Evolutionary conservation across 352 stramenopile genomes (phyloP).

Genomic region (Pythium brachiatum): DNA sequence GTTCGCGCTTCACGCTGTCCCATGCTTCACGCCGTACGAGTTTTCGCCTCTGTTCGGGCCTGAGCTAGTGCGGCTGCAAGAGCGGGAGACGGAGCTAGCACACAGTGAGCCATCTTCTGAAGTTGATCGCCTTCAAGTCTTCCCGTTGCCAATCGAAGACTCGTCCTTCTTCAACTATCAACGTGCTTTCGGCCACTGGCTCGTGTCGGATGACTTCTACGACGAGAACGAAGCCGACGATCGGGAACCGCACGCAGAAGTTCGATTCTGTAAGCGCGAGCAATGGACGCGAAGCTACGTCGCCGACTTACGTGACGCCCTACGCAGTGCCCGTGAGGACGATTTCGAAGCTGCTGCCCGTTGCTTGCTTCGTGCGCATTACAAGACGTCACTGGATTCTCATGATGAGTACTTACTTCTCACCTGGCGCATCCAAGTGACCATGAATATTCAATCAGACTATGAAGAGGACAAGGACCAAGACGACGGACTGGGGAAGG

Average conservation of each 20-base stretch:
- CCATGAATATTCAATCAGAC: conserved; percentile 7
- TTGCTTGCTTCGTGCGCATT: conserved; percentile 44
- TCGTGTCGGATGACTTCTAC: not conserved
- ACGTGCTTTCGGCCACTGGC: conserved; percentile 28
- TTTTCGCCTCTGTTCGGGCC: conserved; percentile 31
- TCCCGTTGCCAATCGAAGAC: conserved; percentile 36
- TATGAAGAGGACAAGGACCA: conserved; percentile 3
- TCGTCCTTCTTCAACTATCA: conserved; percentile 40
- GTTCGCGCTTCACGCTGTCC: conserved; percentile 42
- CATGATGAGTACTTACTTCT: conserved; percentile 50
- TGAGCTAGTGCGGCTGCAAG: conserved; percentile 22
- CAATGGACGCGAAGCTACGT: conserved; percentile 22
- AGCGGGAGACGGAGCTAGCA: conserved; percentile 4
- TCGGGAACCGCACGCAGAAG: not conserved
- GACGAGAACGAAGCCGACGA: conserved; percentile 19
- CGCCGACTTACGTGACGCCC: conserved; percentile 24
- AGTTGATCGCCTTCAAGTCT: conserved; percentile 15
- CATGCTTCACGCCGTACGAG: conserved; percentile 31
- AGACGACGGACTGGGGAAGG: conserved; percentile 13
- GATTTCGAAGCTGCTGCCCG: conserved; percentile 27
- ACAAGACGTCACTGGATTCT: conserved; percentile 48
- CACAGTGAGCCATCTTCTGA: not conserved
- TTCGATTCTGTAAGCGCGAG: conserved; percentile 8
- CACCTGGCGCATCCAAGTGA: conserved; percentile 43
- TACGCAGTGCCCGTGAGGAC: conserved; percentile 7